Evolutionary conservation across 352 stramenopile species (phyloP).

Genomic region (Globisporangium solare): DNA sequence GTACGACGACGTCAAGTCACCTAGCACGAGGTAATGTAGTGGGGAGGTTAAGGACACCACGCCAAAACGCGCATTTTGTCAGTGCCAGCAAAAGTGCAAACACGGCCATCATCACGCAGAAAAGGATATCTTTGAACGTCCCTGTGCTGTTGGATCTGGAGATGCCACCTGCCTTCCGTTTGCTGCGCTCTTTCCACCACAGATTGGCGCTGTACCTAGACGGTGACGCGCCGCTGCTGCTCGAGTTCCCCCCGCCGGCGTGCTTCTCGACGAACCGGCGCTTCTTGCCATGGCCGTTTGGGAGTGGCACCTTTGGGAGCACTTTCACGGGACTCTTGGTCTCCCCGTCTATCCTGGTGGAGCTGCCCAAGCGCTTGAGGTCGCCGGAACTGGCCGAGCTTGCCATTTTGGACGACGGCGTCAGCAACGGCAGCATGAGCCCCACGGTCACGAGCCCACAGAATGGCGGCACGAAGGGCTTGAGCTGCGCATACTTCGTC

Average conservation of each 20-base stretch:
- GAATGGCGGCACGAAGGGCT: conserved; percentile 63
- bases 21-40: conserved; percentile 62
- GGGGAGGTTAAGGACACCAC: conserved; percentile 5
- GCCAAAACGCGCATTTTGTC: neutral
- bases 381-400: conserved; percentile 14
- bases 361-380: conserved; percentile 10
- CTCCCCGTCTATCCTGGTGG: neutral
- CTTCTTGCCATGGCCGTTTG: conserved; percentile 27
- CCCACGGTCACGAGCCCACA: conserved; percentile 64
- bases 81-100: neutral
- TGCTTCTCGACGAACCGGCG: conserved; percentile 25
- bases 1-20: conserved; percentile 65
- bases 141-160: conserved; percentile 10
- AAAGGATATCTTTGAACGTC: conserved; percentile 20
- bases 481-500: conserved; percentile 46
- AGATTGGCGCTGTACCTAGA: conserved; percentile 56
- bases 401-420: conserved; percentile 1
- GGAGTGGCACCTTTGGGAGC: conserved; percentile 1
- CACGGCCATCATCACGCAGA: neutral
- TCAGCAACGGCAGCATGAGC: conserved; percentile 17
- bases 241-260: conserved; percentile 3
- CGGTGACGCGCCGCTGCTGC: conserved; percentile 10
- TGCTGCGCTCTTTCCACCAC: conserved; percentile 46
- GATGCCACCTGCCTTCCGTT: conserved; percentile 11
- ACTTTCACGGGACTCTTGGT: conserved; percentile 9